Evolutionary conservation across 2,329 filamentous ascomycete species (phyloP).

Genomic region (Pseudogymnoascus sp.): DNA sequence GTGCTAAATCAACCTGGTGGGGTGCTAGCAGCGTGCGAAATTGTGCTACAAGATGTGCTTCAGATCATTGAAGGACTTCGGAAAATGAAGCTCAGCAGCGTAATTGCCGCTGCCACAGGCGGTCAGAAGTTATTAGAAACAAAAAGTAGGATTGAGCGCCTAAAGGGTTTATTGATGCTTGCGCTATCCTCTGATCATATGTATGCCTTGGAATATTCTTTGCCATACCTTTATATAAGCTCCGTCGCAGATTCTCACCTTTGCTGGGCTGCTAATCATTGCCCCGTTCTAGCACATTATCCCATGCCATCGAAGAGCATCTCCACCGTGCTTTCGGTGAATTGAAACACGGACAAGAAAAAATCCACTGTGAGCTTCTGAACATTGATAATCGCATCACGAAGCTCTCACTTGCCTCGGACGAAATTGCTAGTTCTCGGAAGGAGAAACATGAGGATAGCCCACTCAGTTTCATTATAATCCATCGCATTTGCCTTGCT

Average conservation of each 20-base stretch:
- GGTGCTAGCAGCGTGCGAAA: neutral
- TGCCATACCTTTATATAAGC: neutral
- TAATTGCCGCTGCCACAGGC: neutral
- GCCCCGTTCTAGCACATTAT: neutral
- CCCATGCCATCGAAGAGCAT: neutral
- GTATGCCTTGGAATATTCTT: neutral
- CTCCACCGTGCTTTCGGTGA: neutral
- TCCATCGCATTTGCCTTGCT: neutral
- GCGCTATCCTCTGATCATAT: neutral
- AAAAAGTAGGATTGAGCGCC: neutral
- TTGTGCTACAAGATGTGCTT: neutral
- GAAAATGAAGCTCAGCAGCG: neutral
- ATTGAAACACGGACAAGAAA: neutral
- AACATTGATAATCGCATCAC: neutral
- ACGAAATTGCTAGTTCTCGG: neutral
- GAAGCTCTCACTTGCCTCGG: neutral
- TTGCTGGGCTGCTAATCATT: neutral
- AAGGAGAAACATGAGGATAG: neutral
- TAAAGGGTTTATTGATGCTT: neutral
- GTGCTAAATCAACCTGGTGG: neutral
- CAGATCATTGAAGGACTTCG: neutral
- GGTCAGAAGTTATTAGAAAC: neutral
- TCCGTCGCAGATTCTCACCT: neutral
- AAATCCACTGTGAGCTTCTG: neutral
- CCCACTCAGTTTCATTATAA: neutral